Base-by-base conservation (phyloP, 768 basidiomycete species). In the Tricholomella constricta region DNA sequence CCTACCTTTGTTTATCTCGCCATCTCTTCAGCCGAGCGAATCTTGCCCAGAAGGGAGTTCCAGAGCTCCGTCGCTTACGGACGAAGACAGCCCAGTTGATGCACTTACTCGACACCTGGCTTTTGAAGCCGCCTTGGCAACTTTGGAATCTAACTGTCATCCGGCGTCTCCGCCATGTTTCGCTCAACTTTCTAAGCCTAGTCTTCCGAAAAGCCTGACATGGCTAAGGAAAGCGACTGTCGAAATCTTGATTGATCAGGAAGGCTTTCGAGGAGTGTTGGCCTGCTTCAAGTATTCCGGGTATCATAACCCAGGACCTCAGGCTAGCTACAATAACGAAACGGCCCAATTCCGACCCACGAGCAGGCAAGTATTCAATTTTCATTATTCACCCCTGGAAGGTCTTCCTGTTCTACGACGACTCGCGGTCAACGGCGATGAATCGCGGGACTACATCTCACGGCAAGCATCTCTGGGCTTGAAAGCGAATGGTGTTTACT, bases 231-330 rank as follows among this genome's bases (percentile, higher is more conserved):
- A 75, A 35, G 71, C 76, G 25, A 69, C 69, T 35, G 66, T 92
- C 26, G 82, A 88, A 51, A 70, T 93, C 29, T 79, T 84, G 66
- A 85, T 94, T 22, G 92, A 93, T 63, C 92, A 94, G 65, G 92
- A 93, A 70, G 86, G 89, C 3, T 91, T 90, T 61, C 81, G 90
- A 22, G 76, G 79, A 15, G 75, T 85, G 6, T 73, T 74, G 22
- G 83, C 88, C 17, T 65, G 70, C 7, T 85, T 92, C 71, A 75
- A 72, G 55, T 79, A 85, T 43, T 70, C 76, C n/a, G 82, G 82
- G 9, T 81, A 81, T 60, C 60, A 71, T 47, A 62, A 68, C n/a
- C 62, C 65, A 29, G 59, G 63, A 51, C 40, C 59, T 11, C 59
- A 69, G 7, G 65, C 57, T 17, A 65, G 72, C 23, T 58, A 73